These are phyloP conservation scores for Croton laevigatus DNA, from an alignment of 441 rosid genomes.

Conservation along the genomic window DNA sequence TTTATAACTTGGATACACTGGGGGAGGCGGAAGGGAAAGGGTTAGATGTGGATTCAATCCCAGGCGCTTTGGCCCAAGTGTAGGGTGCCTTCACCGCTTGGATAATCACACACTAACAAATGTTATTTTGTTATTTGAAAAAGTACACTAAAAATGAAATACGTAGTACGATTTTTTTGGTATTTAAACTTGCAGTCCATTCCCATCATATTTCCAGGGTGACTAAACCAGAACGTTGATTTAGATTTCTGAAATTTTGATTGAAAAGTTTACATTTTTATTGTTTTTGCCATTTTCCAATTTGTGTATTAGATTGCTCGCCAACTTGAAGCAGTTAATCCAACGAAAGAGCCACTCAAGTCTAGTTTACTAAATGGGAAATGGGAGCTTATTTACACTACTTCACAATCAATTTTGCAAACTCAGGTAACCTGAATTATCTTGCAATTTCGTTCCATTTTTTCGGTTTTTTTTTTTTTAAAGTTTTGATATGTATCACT, in stretches of 20 bases:
- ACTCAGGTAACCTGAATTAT: constrained; percentile 45
- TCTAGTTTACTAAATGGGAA: constrained; percentile 73
- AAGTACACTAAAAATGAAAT: too few species aligned
- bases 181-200: too few species aligned
- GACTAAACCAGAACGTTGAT: not conserved
- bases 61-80: too few species aligned
- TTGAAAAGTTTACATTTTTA: not conserved
- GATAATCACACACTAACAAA: too few species aligned
- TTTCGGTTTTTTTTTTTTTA: not conserved
- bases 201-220: too few species aligned
- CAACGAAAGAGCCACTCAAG: constrained; percentile 76
- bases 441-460: not conserved
- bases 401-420: constrained; percentile 77
- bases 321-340: constrained; percentile 75
- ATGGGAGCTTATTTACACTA: constrained; percentile 95
- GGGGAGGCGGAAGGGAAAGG: too few species aligned
- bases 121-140: too few species aligned
- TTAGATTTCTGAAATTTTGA: not conserved
- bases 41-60: too few species aligned
- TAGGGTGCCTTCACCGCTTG: too few species aligned
- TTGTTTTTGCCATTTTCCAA: not conserved
- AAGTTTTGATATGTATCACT: not conserved
- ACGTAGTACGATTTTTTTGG: too few species aligned
- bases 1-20: too few species aligned
- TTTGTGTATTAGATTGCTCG: constrained; percentile 48